Conservation (phyloP, 345 rosid genomes). For the Salix purpurea region DNA sequence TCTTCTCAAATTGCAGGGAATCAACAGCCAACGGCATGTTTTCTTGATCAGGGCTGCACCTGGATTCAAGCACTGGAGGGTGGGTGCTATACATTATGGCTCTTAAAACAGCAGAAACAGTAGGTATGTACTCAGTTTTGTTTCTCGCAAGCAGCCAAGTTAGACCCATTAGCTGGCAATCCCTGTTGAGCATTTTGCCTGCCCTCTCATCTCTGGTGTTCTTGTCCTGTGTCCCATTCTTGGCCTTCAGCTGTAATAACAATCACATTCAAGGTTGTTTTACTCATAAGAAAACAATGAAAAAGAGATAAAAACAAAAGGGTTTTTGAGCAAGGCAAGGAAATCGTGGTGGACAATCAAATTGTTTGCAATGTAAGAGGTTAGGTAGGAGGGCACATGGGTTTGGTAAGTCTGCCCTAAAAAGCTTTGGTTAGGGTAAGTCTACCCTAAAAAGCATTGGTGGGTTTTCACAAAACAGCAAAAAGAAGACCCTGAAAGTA, state of each 20-base stretch:
- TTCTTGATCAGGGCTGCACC: constrained; percentile 97
- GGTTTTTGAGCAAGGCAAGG: not conserved
- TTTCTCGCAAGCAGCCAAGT: constrained; percentile 96
- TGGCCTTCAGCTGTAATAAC: constrained; percentile 62
- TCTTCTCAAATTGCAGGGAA: constrained; percentile 70
- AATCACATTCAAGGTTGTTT: constrained; percentile 5
- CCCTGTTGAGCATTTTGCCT: constrained; percentile 80
- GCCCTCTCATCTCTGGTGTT: constrained; percentile 38
- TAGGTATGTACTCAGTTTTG: constrained; percentile 90
- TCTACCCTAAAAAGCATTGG: constrained; percentile 28
- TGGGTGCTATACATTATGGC: constrained; percentile 90
- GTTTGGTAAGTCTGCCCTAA: constrained; percentile 17
- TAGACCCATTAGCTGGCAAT: constrained; percentile 97
- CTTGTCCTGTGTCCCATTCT: constrained; percentile 26
- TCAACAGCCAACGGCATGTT: constrained; percentile 99
- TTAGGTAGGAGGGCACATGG: constrained; percentile 18
- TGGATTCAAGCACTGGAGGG: constrained; percentile 59
- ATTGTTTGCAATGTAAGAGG: constrained; percentile 37
- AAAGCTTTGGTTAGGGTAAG: constrained; percentile 12
- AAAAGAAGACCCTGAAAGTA: constrained; percentile 6
- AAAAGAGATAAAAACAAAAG: no score
- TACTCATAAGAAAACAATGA: not conserved
- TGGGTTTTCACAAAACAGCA: constrained; percentile 23
- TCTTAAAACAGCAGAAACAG: constrained; percentile 91
- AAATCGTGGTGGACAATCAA: not conserved